Evolutionary conservation across 352 stramenopile species (phyloP).

Genomic region (Poterioochromonas sp.): DNA sequence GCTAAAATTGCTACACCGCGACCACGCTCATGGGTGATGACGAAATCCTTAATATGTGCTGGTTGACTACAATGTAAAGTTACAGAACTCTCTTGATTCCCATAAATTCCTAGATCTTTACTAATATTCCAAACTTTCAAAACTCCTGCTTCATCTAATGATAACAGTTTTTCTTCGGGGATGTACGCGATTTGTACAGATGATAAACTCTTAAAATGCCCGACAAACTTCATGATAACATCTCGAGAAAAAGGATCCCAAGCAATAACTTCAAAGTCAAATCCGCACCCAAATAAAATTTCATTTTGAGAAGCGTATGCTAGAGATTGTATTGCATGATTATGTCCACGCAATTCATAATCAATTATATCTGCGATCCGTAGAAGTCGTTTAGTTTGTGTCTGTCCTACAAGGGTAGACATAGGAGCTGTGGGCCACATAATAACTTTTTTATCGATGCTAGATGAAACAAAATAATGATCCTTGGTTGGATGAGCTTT

Average conservation of each 20-base stretch:
- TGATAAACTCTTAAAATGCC: background rate
- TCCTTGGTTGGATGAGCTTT: background rate
- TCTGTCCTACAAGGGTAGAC: background rate
- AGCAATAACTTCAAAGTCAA: conserved; percentile 23
- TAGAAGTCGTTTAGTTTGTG: background rate
- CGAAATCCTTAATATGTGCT: background rate
- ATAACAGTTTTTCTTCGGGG: background rate
- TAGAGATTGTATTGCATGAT: conserved; percentile 19
- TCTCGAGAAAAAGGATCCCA: conserved; percentile 21
- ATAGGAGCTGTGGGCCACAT: conserved; percentile 2
- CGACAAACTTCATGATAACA: background rate
- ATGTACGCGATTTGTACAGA: background rate
- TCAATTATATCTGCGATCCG: background rate
- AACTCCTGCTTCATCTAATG: conserved; percentile 13
- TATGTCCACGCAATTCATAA: conserved; percentile 1
- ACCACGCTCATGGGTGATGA: background rate
- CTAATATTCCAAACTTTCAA: conserved; percentile 24
- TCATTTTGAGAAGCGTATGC: background rate
- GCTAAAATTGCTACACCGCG: background rate
- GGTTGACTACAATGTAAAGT: background rate
- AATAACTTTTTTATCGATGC: background rate
- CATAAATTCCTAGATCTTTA: background rate
- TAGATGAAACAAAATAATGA: background rate
- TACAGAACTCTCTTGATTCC: background rate
- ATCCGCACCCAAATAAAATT: conserved; percentile 5